Percentiles rank a stretch among this genome's conserved stretches.
Conservation (phyloP, 2,329 filamentous ascomycete genomes). For the Pestalotiopsis sp. region DNA sequence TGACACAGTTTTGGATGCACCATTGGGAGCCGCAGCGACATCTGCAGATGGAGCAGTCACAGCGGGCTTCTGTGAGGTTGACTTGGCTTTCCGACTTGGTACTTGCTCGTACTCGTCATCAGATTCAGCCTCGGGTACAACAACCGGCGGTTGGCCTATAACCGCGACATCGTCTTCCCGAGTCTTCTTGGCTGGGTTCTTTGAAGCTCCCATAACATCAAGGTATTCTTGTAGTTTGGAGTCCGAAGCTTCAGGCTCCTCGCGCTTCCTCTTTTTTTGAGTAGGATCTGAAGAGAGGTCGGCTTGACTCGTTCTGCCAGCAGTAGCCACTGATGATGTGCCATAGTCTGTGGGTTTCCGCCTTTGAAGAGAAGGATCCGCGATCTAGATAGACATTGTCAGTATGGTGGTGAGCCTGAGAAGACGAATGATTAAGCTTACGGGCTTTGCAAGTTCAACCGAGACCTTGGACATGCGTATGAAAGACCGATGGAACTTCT, state of each 20-base stretch:
- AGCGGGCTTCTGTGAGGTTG: background rate
- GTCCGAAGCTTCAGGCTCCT: slow-evolving; percentile 60
- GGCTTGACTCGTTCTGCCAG: background rate
- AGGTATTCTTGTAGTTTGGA: slow-evolving; percentile 86
- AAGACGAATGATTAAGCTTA: slow-evolving; percentile 16
- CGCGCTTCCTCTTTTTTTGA: slow-evolving; percentile 68
- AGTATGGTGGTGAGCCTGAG: background rate
- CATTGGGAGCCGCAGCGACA: background rate
- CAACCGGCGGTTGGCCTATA: slow-evolving; percentile 37
- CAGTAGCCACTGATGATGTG: slow-evolving; percentile 3
- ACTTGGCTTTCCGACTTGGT: slow-evolving; percentile 41
- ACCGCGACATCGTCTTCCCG: slow-evolving; percentile 42
- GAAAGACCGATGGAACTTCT: slow-evolving; percentile 94
- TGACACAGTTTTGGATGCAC: background rate
- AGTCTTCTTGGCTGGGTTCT: slow-evolving; percentile 61
- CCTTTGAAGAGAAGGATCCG: slow-evolving; percentile 35
- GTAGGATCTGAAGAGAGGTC: slow-evolving; percentile 26
- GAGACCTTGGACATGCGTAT: slow-evolving; percentile 93
- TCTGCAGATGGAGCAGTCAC: background rate
- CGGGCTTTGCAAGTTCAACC: slow-evolving; percentile 82
- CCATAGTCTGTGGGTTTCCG: slow-evolving; percentile 28
- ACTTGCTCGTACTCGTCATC: slow-evolving; percentile 76
- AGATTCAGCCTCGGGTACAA: slow-evolving; percentile 56
- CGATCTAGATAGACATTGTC: slow-evolving; percentile 20
- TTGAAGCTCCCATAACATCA: slow-evolving; percentile 72